Evolutionary conservation across 371 early-diverging fungal genomes (phyloP), one percentile per base, ranked within the genome.

Genomic region (Mortierella sp.): DNA sequence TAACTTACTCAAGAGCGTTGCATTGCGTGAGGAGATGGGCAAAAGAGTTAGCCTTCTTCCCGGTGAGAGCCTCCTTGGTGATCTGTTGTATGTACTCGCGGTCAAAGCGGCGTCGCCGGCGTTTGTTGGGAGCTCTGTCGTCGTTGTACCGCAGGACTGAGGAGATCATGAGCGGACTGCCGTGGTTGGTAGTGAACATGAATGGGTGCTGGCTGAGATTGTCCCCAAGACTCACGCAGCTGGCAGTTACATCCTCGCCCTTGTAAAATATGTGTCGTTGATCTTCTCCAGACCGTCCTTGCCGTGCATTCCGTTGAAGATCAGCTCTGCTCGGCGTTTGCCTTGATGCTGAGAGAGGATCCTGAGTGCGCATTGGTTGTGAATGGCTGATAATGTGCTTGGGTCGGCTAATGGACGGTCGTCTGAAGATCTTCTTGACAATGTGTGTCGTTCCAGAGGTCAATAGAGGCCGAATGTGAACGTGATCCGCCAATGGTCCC

Each of bases 51-150:
- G 87, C 83, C 41, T 86, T 86, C 65, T 79, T 86, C 71, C 87
- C 70, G 58, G 80, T 75, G 14, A 86, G 87, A 0, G 87, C 87
- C 35, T 86, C 87, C 49, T 86, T 86, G 16, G 87, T 86, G 41
- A 86, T 86, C 63, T 86, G 87, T 18, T 86, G 87, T 6, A 86
- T 72, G 46, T 86, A 86, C 32, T 86, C 87, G 14, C 87, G 82
- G 12, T 86, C 83, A 27, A 86, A 82, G 8, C 80, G 79, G 16
- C 80, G 55, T n/a, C 83, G 74, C 27, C 83, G 60, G 14, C 80
- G 77, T 72, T 86, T 86, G 76, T 75, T 82, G n/a, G 87, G 86
- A 12, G 72, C 83, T 44, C 80, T 76, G 41, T 86, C 83, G 46
- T 86, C 87, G 54, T 86, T 82, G 72, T 82, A 82, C 1, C 83